phyloP scores from a whole-genome alignment of 2,329 filamentous ascomycete genomes.

The Fusarium tupiense region DNA sequence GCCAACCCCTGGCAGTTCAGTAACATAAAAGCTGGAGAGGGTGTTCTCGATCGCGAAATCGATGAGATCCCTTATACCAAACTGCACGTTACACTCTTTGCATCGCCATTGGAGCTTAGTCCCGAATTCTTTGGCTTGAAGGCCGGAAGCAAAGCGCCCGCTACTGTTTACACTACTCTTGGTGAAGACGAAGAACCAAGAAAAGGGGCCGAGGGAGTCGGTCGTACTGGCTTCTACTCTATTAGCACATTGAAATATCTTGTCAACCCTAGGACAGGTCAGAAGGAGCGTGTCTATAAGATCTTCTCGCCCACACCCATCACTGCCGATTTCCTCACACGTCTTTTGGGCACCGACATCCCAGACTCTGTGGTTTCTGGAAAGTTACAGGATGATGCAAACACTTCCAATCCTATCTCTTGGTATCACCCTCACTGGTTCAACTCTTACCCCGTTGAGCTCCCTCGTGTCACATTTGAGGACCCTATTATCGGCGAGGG shows the following conservation, averaged over 20 bases:
- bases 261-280: constrained; percentile 66
- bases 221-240: constrained; percentile 83
- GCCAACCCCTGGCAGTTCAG: constrained; percentile 87
- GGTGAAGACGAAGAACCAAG: constrained; percentile 63
- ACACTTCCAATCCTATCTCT: constrained; percentile 63
- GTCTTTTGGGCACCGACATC: constrained; percentile 60
- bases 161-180: constrained; percentile 85
- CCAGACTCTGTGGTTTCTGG: constrained; percentile 52
- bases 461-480: constrained; percentile 89
- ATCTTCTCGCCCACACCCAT: constrained; percentile 69
- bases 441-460: constrained; percentile 84
- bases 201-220: constrained; percentile 67
- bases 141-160: constrained; percentile 68
- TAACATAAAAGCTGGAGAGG: constrained; percentile 69
- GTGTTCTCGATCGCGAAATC: constrained; percentile 75
- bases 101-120: constrained; percentile 78
- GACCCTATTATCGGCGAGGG: constrained; percentile 74
- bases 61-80: constrained; percentile 86
- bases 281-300: constrained; percentile 70
- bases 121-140: constrained; percentile 76
- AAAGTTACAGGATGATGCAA: constrained; percentile 47
- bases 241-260: constrained; percentile 77
- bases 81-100: constrained; percentile 89
- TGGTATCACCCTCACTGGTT: constrained; percentile 85
- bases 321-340: constrained; percentile 62